These are phyloP conservation scores for Fusarium kyushuense DNA, from an alignment of 2,329 filamentous ascomycete genomes.

Conservation along the genomic window DNA sequence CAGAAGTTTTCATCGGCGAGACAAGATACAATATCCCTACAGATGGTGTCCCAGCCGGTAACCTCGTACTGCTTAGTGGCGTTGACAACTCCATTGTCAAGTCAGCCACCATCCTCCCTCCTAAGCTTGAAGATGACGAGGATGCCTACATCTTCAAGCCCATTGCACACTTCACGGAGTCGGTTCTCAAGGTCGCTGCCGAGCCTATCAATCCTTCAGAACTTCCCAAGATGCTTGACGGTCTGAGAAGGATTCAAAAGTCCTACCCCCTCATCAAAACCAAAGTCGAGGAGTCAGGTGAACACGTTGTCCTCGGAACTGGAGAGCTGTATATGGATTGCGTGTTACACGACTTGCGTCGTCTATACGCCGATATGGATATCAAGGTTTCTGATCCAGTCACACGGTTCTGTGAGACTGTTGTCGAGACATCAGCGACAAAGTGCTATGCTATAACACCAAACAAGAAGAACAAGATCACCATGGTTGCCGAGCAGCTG, in stretches of 20 bases:
- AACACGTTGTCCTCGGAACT: slow-evolving; percentile 94
- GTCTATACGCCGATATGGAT: slow-evolving; percentile 98
- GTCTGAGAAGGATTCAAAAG: slow-evolving; percentile 96
- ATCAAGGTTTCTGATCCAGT: slow-evolving; percentile 99
- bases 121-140: slow-evolving; percentile 84
- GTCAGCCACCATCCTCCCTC: slow-evolving; percentile 88
- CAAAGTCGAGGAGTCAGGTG: slow-evolving; percentile 97
- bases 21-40: slow-evolving; percentile 93
- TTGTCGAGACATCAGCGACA: slow-evolving; percentile 95
- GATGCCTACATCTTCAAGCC: slow-evolving; percentile 96
- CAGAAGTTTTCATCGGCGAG: slow-evolving; percentile 89
- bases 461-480: slow-evolving; percentile 99
- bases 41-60: slow-evolving; percentile 92
- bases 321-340: slow-evolving; percentile 99
- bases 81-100: slow-evolving; percentile 99
- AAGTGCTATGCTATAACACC: slow-evolving; percentile 98
- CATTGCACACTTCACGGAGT: slow-evolving; percentile 94
- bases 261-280: slow-evolving; percentile 95
- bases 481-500: slow-evolving; percentile 96
- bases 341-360: slow-evolving; percentile 91
- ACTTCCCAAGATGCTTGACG: slow-evolving; percentile 98
- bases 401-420: slow-evolving; percentile 96
- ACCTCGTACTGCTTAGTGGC: slow-evolving; percentile 90
- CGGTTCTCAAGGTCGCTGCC: slow-evolving; percentile 96
- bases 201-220: slow-evolving; percentile 99